Evolutionary conservation across 768 basidiomycete species (phyloP).

Genomic region (Lactarius deliciosus): DNA sequence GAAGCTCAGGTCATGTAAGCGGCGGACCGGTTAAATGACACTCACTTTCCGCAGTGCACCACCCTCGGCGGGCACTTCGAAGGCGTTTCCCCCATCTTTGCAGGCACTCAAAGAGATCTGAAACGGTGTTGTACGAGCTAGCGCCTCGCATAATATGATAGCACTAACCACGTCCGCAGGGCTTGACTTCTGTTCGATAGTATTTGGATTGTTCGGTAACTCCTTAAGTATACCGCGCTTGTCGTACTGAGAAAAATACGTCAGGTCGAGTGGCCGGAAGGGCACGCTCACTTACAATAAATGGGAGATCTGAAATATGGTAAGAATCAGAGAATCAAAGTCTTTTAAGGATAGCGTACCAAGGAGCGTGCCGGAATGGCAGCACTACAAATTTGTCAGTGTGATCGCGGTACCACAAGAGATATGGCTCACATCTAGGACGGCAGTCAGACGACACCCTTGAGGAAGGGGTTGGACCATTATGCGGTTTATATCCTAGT

Average conservation of each 20-base stretch:
- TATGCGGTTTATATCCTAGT: not conserved
- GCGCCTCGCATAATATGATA: not conserved
- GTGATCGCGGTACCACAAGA: no score
- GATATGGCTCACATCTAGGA: slow-evolving; percentile 11
- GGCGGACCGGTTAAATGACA: not conserved
- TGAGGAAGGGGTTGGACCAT: slow-evolving; percentile 6
- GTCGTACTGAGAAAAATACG: slow-evolving; percentile 4
- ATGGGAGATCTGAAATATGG: slow-evolving; percentile 11
- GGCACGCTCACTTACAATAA: not conserved
- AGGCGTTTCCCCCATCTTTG: not conserved
- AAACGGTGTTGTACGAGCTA: not conserved
- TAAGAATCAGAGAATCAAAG: not conserved
- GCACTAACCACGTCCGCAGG: slow-evolving; percentile 6
- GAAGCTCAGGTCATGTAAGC: not conserved
- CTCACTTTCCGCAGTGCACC: slow-evolving; percentile 4
- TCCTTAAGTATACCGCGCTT: not conserved
- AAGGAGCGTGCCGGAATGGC: slow-evolving; percentile 12
- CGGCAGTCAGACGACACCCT: slow-evolving; percentile 17
- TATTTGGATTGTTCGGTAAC: no score
- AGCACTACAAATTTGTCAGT: not conserved
- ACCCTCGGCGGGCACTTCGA: not conserved
- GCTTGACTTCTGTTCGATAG: not conserved
- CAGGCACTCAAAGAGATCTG: slow-evolving; percentile 11
- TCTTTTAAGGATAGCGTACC: slow-evolving; percentile 1
- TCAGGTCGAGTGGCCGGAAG: not conserved